These are phyloP conservation scores for Rusavskia elegans DNA, from an alignment of 495 filamentous ascomycete genomes.

Conservation along the genomic window DNA sequence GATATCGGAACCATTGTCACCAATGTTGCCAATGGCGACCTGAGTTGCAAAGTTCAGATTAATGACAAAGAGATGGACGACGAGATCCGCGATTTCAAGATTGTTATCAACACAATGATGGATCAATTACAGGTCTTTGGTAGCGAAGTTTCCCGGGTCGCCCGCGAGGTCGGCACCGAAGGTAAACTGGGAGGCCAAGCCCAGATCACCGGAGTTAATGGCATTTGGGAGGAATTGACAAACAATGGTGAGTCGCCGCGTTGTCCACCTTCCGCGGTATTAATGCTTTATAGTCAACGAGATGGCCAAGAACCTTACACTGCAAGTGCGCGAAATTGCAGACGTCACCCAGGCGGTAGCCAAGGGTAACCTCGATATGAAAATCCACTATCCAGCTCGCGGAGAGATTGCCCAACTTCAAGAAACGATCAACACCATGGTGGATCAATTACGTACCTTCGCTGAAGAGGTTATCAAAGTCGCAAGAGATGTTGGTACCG, in stretches of 20 bases:
- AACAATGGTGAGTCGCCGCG: slow-evolving; percentile 53
- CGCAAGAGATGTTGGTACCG: slow-evolving; percentile 89
- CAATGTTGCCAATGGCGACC: slow-evolving; percentile 84
- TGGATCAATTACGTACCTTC: slow-evolving; percentile 92
- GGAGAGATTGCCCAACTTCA: slow-evolving; percentile 94
- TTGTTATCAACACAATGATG: slow-evolving; percentile 96
- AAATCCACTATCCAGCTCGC: slow-evolving; percentile 84
- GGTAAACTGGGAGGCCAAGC: slow-evolving; percentile 95
- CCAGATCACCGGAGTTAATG: slow-evolving; percentile 83
- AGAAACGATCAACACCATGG: slow-evolving; percentile 98
- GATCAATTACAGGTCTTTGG: slow-evolving; percentile 96
- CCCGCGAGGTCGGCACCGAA: slow-evolving; percentile 93
- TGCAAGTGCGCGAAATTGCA: slow-evolving; percentile 92
- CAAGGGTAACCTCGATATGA: slow-evolving; percentile 88
- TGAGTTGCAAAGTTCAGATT: slow-evolving; percentile 95
- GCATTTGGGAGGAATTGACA: slow-evolving; percentile 96
- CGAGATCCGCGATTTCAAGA: slow-evolving; percentile 98
- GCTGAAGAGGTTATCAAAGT: slow-evolving; percentile 95
- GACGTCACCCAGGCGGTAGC: slow-evolving; percentile 93
- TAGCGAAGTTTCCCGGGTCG: slow-evolving; percentile 90
- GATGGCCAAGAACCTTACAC: slow-evolving; percentile 79
- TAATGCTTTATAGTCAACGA: slow-evolving; percentile 60
- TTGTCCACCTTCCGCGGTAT: neutral
- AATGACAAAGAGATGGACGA: slow-evolving; percentile 96
- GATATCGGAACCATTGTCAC: slow-evolving; percentile 97